Conservation (phyloP, 352 stramenopile species). For the Nothophytophthora sp. region DNA sequence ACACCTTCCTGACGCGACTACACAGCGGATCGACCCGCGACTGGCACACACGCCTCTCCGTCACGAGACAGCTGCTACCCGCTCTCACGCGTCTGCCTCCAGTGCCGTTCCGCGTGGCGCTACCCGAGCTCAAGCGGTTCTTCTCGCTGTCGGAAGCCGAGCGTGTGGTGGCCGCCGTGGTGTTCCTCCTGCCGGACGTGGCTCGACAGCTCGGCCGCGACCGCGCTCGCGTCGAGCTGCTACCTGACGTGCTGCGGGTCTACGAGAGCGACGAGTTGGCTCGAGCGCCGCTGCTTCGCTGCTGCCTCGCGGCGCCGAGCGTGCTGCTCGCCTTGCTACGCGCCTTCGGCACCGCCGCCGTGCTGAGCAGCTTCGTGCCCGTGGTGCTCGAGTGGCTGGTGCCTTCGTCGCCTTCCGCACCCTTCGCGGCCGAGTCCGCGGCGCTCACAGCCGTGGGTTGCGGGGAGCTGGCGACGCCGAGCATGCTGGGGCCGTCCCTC, state of each 20-base stretch:
- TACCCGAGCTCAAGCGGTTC: slow-evolving; percentile 57
- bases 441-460: slow-evolving; percentile 43
- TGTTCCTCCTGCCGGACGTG: slow-evolving; percentile 61
- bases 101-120: slow-evolving; percentile 41
- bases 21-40: slow-evolving; percentile 23
- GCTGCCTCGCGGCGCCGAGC: slow-evolving; percentile 48
- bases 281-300: slow-evolving; percentile 19
- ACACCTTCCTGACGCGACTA: slow-evolving; percentile 50
- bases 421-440: slow-evolving; percentile 51
- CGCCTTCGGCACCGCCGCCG: slow-evolving; percentile 42
- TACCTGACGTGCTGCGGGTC: slow-evolving; percentile 47
- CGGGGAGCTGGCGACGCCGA: slow-evolving; percentile 50
- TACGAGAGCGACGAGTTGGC: slow-evolving; percentile 61
- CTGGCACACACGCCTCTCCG: slow-evolving; percentile 49
- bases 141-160: slow-evolving; percentile 55
- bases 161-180: slow-evolving; percentile 49
- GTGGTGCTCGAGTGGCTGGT: slow-evolving; percentile 72
- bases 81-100: slow-evolving; percentile 42
- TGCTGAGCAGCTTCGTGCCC: slow-evolving; percentile 61
- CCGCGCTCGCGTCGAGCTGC: slow-evolving; percentile 29
- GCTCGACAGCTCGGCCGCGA: slow-evolving; percentile 39
- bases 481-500: slow-evolving; percentile 57
- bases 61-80: slow-evolving; percentile 30
- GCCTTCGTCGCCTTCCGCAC: slow-evolving; percentile 11
- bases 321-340: slow-evolving; percentile 46